Percentiles rank a stretch among this genome's conserved stretches.
phyloP scores from a whole-genome alignment of 192 early-diverging fungal species.

The Linnemannia hyalina region DNA sequence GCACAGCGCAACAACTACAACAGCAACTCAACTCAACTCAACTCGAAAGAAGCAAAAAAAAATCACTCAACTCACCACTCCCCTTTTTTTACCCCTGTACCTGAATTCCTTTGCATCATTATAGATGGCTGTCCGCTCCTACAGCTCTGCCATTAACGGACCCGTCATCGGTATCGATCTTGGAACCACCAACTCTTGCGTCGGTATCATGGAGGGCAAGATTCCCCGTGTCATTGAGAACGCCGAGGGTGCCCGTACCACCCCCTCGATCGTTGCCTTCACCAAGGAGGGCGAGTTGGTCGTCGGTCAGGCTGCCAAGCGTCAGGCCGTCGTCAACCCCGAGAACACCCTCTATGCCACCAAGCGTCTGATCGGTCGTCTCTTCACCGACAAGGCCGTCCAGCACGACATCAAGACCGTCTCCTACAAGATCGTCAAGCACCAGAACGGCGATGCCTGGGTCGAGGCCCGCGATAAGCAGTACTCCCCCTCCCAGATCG shows the following conservation, averaged over 20 bases:
- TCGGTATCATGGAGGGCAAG: slow-evolving; percentile 99
- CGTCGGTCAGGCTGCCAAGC: slow-evolving; percentile 97
- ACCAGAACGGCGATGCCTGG: slow-evolving; percentile 98
- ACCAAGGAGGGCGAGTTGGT: slow-evolving; percentile 95
- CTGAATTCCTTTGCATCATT: neutral
- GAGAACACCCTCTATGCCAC: slow-evolving; percentile 98
- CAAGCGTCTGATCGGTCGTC: slow-evolving; percentile 97
- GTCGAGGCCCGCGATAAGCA: slow-evolving; percentile 94
- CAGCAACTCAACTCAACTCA: neutral
- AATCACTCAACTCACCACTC: neutral
- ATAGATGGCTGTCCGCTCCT: slow-evolving; percentile 38
- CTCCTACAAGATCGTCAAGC: slow-evolving; percentile 95
- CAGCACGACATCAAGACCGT: slow-evolving; percentile 91
- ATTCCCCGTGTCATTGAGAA: slow-evolving; percentile 97
- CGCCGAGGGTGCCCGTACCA: slow-evolving; percentile 95
- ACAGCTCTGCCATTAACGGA: slow-evolving; percentile 73
- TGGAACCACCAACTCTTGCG: slow-evolving; percentile 99
- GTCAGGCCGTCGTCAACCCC: slow-evolving; percentile 98
- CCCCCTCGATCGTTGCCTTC: slow-evolving; percentile 96
- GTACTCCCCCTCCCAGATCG: slow-evolving; percentile 97
- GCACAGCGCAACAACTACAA: neutral
- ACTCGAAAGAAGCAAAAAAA: neutral
- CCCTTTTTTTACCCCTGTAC: neutral
- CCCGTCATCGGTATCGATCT: slow-evolving; percentile 98
- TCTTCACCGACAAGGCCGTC: slow-evolving; percentile 91